These are phyloP conservation scores for Fusarium sarcochroum DNA, from an alignment of 2,329 filamentous ascomycete genomes.

Conservation along the genomic window DNA sequence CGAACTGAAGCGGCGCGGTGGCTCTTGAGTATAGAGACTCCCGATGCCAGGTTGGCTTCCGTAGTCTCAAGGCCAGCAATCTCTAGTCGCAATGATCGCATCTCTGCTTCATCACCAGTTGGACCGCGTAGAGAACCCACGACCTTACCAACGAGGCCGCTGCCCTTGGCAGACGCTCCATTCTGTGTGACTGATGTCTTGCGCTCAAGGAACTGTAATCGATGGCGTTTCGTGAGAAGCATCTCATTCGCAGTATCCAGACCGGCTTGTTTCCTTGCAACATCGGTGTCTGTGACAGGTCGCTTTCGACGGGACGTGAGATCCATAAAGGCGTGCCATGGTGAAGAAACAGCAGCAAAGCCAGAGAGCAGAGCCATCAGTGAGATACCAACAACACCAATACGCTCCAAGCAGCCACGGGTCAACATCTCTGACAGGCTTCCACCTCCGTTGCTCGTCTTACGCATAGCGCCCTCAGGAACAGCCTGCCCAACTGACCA, in stretches of 20 bases:
- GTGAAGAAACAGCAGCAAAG: constrained; percentile 88
- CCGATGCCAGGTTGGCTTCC: constrained; percentile 77
- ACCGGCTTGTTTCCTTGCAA: constrained; percentile 83
- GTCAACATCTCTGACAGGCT: constrained; percentile 58
- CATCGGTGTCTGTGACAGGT: constrained; percentile 79
- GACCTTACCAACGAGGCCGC: constrained; percentile 79
- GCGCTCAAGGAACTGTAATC: constrained; percentile 77
- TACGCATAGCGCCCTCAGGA: constrained; percentile 56
- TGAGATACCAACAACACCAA: constrained; percentile 88
- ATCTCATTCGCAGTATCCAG: constrained; percentile 85
- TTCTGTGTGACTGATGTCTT: constrained; percentile 62
- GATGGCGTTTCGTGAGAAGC: constrained; percentile 80
- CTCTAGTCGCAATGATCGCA: constrained; percentile 77
- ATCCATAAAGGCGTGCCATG: constrained; percentile 86
- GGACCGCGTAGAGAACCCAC: constrained; percentile 79
- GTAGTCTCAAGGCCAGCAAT: constrained; percentile 86
- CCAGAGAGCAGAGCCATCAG: constrained; percentile 91
- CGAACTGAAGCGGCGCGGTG: constrained; percentile 75
- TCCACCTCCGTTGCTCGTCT: constrained; percentile 44
- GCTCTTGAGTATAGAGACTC: constrained; percentile 73
- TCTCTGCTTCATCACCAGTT: constrained; percentile 70
- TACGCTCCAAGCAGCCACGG: constrained; percentile 73
- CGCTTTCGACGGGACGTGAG: constrained; percentile 64
- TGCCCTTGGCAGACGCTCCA: constrained; percentile 42
- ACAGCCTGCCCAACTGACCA: constrained; percentile 81